Evolutionary conservation across 2,329 filamentous ascomycete genomes (phyloP).

Genomic region (Trichophyton schoenleinii): DNA sequence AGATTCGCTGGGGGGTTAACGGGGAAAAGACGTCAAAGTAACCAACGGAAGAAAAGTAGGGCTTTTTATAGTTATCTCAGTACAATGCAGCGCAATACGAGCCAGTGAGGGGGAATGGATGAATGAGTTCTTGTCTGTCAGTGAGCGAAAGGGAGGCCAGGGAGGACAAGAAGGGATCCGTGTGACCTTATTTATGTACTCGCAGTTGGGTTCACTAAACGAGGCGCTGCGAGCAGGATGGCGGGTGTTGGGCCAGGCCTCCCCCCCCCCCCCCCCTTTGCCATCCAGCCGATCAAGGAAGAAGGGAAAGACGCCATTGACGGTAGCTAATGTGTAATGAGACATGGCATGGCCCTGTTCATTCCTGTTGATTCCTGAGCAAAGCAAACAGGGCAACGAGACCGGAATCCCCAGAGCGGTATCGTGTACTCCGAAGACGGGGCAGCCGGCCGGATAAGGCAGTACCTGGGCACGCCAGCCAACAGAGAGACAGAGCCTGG

Average conservation of each 20-base stretch:
- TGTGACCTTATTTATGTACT: background rate
- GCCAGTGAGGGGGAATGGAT: background rate
- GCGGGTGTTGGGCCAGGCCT: background rate
- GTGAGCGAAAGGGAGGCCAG: background rate
- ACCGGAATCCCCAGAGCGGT: background rate
- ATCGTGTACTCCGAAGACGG: background rate
- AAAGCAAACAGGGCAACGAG: too few relatives aligned
- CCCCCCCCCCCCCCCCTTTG: background rate
- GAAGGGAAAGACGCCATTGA: background rate
- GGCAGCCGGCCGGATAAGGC: background rate
- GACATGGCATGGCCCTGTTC: background rate
- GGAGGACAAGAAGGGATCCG: background rate
- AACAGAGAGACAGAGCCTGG: background rate
- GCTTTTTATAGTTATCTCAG: background rate
- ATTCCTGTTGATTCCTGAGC: background rate
- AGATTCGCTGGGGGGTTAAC: too few relatives aligned
- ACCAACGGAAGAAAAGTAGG: background rate
- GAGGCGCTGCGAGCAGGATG: background rate
- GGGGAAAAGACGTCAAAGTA: background rate
- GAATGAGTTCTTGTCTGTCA: background rate
- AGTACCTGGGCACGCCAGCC: background rate
- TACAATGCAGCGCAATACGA: too few relatives aligned
- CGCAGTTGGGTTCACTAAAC: background rate
- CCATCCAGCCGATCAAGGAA: background rate
- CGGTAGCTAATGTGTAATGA: background rate